Evolutionary conservation across 2,329 filamentous ascomycete genomes (phyloP).

Genomic region (Pseudocercospora cruenta): DNA sequence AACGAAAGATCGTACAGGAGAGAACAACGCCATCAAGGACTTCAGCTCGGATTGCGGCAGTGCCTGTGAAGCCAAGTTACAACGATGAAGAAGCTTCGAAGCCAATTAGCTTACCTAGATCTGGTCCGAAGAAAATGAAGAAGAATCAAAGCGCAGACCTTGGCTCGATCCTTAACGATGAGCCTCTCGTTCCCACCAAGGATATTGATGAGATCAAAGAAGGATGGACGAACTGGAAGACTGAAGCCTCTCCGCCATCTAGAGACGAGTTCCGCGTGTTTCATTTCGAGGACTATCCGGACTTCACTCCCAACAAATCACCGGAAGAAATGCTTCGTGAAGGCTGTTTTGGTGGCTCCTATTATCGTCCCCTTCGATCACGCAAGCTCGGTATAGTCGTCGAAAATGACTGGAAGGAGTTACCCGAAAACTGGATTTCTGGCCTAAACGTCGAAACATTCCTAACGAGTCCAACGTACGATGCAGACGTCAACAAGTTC

Average conservation of each 20-base stretch:
- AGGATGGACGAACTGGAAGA: conserved; percentile 52
- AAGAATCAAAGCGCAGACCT: conserved; percentile 1
- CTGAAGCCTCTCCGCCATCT: conserved; percentile 45
- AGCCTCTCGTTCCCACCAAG: conserved; percentile 32
- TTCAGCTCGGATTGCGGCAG: conserved; percentile 54
- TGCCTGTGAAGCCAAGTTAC: conserved; percentile 41
- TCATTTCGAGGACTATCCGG: conserved; percentile 49
- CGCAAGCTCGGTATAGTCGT: conserved; percentile 48
- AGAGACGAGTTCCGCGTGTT: conserved; percentile 49
- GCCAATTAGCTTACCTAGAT: conserved; percentile 31
- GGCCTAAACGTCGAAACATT: conserved; percentile 46
- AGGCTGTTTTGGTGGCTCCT: conserved; percentile 58
- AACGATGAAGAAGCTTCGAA: conserved; percentile 42
- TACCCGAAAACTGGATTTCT: conserved; percentile 50
- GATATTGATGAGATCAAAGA: conserved; percentile 41
- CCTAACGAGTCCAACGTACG: conserved; percentile 48
- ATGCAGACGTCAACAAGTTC: conserved; percentile 57
- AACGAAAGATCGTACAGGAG: conserved; percentile 42
- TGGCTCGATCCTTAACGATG: conserved; percentile 15
- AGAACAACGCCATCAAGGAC: conserved; percentile 44
- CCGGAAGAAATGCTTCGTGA: conserved; percentile 57
- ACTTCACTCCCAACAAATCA: conserved; percentile 58
- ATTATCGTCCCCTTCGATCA: conserved; percentile 55
- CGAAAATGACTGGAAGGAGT: conserved; percentile 49
- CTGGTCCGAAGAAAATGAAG: conserved; percentile 19